Evolutionary conservation across 768 basidiomycete genomes (phyloP).

Genomic region (Hortiboletus campestris): DNA sequence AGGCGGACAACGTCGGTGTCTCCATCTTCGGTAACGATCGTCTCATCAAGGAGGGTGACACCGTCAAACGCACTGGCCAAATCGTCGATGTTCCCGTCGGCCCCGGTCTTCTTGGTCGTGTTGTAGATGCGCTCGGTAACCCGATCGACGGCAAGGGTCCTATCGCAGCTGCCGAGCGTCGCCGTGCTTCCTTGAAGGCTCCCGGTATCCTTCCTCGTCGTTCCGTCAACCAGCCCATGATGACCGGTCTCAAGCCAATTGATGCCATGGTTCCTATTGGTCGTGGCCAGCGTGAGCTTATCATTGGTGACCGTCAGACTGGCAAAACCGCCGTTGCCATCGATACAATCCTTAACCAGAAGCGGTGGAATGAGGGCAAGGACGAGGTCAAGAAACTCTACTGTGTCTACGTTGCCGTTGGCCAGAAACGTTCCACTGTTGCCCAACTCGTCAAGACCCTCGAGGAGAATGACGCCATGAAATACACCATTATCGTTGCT

Average conservation of each 20-base stretch:
- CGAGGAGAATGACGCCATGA: slow-evolving; percentile 99
- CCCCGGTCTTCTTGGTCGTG: slow-evolving; percentile 94
- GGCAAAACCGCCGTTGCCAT: slow-evolving; percentile 99
- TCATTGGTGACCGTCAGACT: slow-evolving; percentile 99
- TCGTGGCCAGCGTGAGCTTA: slow-evolving; percentile 99
- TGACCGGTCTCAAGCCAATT: slow-evolving; percentile 99
- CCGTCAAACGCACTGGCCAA: slow-evolving; percentile 99
- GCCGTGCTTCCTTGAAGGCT: slow-evolving; percentile 97
- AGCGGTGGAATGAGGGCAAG: slow-evolving; percentile 97
- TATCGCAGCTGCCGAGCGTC: slow-evolving; percentile 89
- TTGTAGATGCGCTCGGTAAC: slow-evolving; percentile 99
- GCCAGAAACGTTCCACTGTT: slow-evolving; percentile 99
- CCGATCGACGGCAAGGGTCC: slow-evolving; percentile 99
- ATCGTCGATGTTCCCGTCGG: slow-evolving; percentile 99
- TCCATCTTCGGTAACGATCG: slow-evolving; percentile 99
- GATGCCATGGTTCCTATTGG: slow-evolving; percentile 99
- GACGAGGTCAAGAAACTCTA: slow-evolving; percentile 98
- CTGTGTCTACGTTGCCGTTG: slow-evolving; percentile 99
- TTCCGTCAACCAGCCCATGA: slow-evolving; percentile 99
- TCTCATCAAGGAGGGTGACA: slow-evolving; percentile 99
- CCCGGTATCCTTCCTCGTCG: slow-evolving; percentile 99
- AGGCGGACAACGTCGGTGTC: slow-evolving; percentile 99
- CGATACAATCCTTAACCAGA: slow-evolving; percentile 99
- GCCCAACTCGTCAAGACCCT: slow-evolving; percentile 99
- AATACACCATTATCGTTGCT: slow-evolving; percentile 99